phyloP scores from a whole-genome alignment of 2,329 filamentous ascomycete genomes.

The Blumeria graminis region DNA sequence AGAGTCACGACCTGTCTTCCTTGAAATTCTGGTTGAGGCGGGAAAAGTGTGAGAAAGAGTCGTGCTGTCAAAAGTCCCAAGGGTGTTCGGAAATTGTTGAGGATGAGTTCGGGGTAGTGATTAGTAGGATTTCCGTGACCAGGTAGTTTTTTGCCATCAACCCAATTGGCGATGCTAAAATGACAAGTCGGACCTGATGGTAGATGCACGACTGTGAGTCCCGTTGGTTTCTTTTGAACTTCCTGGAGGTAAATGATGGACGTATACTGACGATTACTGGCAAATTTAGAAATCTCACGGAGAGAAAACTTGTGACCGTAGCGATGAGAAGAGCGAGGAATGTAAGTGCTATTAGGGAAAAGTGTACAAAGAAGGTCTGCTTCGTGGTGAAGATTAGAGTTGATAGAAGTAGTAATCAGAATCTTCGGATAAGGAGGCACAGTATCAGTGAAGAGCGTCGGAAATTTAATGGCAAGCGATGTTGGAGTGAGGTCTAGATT shows the following conservation, averaged over 20 bases:
- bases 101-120: slow-evolving; percentile 69
- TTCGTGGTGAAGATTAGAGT: slow-evolving; percentile 68
- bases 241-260: slow-evolving; percentile 69
- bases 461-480: slow-evolving; percentile 35
- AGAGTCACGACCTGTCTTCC: slow-evolving; percentile 79
- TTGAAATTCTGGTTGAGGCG: slow-evolving; percentile 56
- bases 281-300: slow-evolving; percentile 72
- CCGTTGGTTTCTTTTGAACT: slow-evolving; percentile 64
- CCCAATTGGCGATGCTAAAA: slow-evolving; percentile 75
- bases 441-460: slow-evolving; percentile 33
- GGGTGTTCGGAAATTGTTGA: slow-evolving; percentile 90
- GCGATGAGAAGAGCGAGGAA: slow-evolving; percentile 61
- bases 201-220: slow-evolving; percentile 63
- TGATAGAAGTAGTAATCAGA: slow-evolving; percentile 73
- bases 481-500: slow-evolving; percentile 39
- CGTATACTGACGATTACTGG: slow-evolving; percentile 59
- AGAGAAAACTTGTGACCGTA: slow-evolving; percentile 82
- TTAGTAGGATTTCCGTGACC: slow-evolving; percentile 75
- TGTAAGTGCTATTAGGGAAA: slow-evolving; percentile 62
- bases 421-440: slow-evolving; percentile 50
- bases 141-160: slow-evolving; percentile 66
- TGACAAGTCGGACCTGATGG: slow-evolving; percentile 77
- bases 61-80: slow-evolving; percentile 71
- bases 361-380: slow-evolving; percentile 54
- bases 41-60: slow-evolving; percentile 60